These are phyloP conservation scores for Phytophthora chlamydospora DNA, from an alignment of 352 stramenopile genomes.

Conservation along the genomic window DNA sequence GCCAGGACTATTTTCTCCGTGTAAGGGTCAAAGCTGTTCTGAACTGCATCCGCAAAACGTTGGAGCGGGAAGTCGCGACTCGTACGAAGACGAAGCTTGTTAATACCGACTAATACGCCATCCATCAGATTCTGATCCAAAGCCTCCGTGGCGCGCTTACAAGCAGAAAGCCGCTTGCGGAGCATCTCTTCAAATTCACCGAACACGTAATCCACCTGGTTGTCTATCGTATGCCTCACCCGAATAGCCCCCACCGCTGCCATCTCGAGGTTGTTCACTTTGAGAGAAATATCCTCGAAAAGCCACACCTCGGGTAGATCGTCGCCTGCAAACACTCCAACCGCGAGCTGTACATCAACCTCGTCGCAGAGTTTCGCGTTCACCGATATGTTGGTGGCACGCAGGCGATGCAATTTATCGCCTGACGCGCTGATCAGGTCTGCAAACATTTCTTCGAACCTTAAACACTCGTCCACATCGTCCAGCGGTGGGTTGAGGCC, in stretches of 20 bases:
- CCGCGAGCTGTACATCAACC: constrained; percentile 39
- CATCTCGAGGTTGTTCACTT: constrained; percentile 51
- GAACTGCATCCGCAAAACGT: constrained; percentile 30
- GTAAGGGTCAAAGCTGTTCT: constrained; percentile 40
- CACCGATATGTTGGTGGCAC: constrained; percentile 54
- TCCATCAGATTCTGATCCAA: constrained; percentile 35
- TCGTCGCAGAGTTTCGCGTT: constrained; percentile 39
- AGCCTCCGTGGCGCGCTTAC: constrained; percentile 21
- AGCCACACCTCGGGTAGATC: constrained; percentile 78
- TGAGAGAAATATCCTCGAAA: constrained; percentile 56
- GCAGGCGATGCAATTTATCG: constrained; percentile 66
- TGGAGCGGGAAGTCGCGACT: constrained; percentile 46
- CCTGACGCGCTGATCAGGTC: constrained; percentile 70
- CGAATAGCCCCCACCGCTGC: constrained; percentile 40
- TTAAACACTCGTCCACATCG: constrained; percentile 50
- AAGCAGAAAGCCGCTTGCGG: constrained; percentile 44
- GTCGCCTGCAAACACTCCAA: constrained; percentile 66
- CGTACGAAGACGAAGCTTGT: constrained; percentile 45
- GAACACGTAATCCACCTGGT: constrained; percentile 61
- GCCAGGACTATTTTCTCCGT: constrained; percentile 27
- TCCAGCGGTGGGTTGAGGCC: constrained; percentile 64
- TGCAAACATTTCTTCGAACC: constrained; percentile 39
- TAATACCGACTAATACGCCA: constrained; percentile 65
- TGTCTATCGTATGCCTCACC: constrained; percentile 59
- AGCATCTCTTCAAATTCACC: constrained; percentile 77